Evolutionary conservation across 371 early-diverging fungal species (phyloP), one percentile per base, ranked within the genome.

Genomic region (Gilbertella persicaria): DNA sequence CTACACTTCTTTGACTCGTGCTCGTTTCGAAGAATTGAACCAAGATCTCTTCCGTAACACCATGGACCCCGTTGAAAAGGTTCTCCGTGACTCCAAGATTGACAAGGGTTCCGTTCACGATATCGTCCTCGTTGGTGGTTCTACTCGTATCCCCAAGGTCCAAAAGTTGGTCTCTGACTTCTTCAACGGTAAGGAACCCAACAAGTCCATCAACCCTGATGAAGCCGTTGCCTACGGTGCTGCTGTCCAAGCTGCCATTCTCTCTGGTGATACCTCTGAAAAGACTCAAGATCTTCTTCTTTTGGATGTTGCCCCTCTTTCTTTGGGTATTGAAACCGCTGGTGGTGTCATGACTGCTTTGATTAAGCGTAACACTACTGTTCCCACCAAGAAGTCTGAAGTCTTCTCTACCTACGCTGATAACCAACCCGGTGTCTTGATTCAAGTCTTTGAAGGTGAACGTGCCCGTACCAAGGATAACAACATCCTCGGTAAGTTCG

Each of bases 71-170:
- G 91, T 91, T 54, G 86, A 87, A 38, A 78, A 85, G 54, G 92
- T 91, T 39, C 90, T 94, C 64, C 87, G 88, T 75, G 95, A 96
- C 82, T 84, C 95, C 72, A 87, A 95, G 91, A 85, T 94, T 63
- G 94, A 92, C 71, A 99, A 98, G 88, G 64, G 79, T 60, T 60
- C 78, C 46, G 93, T 99, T 58, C 79, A 96, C 71, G 97, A 98
- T 71, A 95, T 99, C 67, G 96, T 99, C 64, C 83, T 99, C 29
- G 99, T 99, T 65, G 99, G 99, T 79, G 99, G 99, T 67, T 97
- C 98, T 66, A 98, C 99, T 59, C 98, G 99, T 90, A 99, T 99
- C 78, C 99, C 99, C 80, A 98, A 95, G 90, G 92, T 99, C 65
- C 97, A 96, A 80, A 91, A 97, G 84, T 84, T 99, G 67, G 90